These are phyloP conservation scores for Saturnispora bothae DNA, from an alignment of 805 yeast species.

Conservation along the genomic window DNA sequence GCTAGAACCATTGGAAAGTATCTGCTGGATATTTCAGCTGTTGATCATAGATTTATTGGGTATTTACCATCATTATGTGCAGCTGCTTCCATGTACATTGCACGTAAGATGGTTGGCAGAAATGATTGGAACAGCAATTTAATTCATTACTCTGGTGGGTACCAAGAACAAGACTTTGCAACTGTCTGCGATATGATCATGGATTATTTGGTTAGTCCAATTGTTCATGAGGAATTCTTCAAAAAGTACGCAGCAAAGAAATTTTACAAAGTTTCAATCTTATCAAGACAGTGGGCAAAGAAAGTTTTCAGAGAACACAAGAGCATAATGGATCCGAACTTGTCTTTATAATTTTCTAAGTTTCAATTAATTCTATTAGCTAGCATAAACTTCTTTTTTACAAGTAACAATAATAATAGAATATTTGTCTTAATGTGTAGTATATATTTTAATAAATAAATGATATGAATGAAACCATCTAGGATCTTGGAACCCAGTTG, in stretches of 20 bases:
- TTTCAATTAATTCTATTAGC: not conserved
- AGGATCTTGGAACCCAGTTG: conserved; percentile 23
- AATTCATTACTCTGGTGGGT: conserved; percentile 87
- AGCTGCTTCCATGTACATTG: conserved; percentile 81
- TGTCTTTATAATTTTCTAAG: conserved; percentile 11
- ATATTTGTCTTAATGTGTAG: not conserved
- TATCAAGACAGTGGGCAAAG: conserved; percentile 79
- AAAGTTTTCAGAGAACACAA: conserved; percentile 40
- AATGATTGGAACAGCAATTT: conserved; percentile 75
- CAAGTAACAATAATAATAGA: not conserved
- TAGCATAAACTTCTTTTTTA: too few relatives aligned
- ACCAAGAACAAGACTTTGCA: conserved; percentile 58
- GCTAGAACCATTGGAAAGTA: conserved; percentile 81
- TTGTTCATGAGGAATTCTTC: conserved; percentile 85
- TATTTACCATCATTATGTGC: conserved; percentile 67
- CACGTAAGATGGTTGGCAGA: conserved; percentile 61
- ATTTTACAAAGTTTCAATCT: conserved; percentile 74
- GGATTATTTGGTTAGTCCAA: conserved; percentile 69
- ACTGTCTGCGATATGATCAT: conserved; percentile 66
- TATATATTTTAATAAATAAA: not conserved
- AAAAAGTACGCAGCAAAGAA: conserved; percentile 85
- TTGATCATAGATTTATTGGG: conserved; percentile 68
- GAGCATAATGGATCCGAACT: conserved; percentile 29
- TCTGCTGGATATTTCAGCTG: conserved; percentile 63
- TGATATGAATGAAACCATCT: not conserved